Conservation (phyloP, 257 asterid genomes). For the Perilla frutescens region DNA sequence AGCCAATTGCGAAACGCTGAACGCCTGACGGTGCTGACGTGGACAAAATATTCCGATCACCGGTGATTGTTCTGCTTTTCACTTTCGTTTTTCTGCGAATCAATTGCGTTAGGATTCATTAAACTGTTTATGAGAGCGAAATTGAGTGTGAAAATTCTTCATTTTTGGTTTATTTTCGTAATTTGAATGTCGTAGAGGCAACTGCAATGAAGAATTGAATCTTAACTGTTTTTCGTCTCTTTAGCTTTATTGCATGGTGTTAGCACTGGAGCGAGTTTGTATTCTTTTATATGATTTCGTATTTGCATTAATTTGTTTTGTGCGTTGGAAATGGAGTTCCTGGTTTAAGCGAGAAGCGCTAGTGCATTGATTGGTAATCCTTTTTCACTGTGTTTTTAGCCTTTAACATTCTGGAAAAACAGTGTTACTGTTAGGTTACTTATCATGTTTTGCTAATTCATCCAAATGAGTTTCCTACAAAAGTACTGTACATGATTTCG, state of each 20-base stretch:
- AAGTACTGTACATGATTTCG: too few species aligned
- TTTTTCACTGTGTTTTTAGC: too few species aligned
- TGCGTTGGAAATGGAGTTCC: constrained; percentile 21
- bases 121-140: neutral
- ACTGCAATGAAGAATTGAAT: constrained; percentile 24
- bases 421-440: too few species aligned
- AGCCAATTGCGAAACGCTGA: constrained; percentile 22
- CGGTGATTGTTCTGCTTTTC: constrained; percentile 31
- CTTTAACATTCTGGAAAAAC: too few species aligned
- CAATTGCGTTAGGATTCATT: constrained; percentile 21
- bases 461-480: too few species aligned
- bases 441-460: too few species aligned
- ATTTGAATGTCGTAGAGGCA: neutral
- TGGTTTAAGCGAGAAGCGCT: constrained; percentile 19
- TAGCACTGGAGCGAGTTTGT: constrained; percentile 5
- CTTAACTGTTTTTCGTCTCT: neutral
- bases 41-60: constrained; percentile 36
- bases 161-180: neutral
- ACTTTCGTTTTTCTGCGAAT: constrained; percentile 21
- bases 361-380: neutral
- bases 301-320: neutral
- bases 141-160: neutral
- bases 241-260: too few species aligned
- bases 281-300: neutral
- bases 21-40: constrained; percentile 27